Evolutionary conservation across 371 early-diverging fungal species (phyloP), one percentile per base, ranked within the genome.

Genomic region (Smittium culicis): DNA sequence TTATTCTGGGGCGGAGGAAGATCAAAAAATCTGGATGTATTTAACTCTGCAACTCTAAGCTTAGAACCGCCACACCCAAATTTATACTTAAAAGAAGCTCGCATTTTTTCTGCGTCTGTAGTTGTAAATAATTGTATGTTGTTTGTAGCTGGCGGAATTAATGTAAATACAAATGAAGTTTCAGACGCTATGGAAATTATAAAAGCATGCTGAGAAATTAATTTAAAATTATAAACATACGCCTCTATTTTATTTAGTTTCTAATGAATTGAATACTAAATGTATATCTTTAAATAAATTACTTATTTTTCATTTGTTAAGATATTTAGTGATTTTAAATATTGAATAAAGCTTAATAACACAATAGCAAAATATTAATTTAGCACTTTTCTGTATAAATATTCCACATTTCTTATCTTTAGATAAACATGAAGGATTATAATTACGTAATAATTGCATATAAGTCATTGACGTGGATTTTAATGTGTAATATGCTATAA

Each of bases 101-200:
- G 76, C 17, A 33, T 58, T 3, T 64, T 72, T 34, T 77, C 77
- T 11, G 73, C 68, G 1, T 66, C 70, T 17, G 33, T 64, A 29
- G 69, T 71, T 1, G 60, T 70, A 20, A 71, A 71, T 30, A 45
- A 64, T 35, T 76, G 77, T 62, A 64, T 76, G 61, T 32, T 76
- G 45, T 35, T 72, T 29, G 66, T 76, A 33, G 77, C 70, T 28
- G 77, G 77, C 24, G 77, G 77, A 11, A 45, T 35, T 0, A 71
- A 70, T 27, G 68, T 70, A 65, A 68, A 71, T 54, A 68, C 73
- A 55, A 67, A 66, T 58, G 73, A 72, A 30, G 58, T 71, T 8
- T 72, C 77, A 0, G 73, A 68, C 1, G 70, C 77, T 0, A 76
- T 76, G 20, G 77, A 76, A 67, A 69, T 76, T 67, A 72, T 76